Evolutionary conservation across 106 monocot genomes (phyloP).

Genomic region (Chionographis japonica): DNA sequence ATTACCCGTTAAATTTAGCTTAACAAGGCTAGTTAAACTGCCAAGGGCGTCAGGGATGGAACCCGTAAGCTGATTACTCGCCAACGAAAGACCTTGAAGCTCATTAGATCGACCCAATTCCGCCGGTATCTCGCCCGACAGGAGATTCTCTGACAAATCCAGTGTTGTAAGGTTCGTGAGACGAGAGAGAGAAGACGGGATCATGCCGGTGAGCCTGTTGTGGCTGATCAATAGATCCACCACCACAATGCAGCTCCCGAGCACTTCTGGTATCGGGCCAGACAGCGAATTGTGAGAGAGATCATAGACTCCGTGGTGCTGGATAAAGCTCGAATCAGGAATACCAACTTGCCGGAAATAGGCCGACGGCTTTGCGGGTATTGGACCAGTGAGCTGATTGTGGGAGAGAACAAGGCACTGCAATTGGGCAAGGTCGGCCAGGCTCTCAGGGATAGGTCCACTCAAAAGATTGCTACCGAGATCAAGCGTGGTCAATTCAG

Average conservation of each 20-base stretch:
- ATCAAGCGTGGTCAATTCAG: too few species aligned
- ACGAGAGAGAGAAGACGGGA: neutral
- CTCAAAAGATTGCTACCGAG: too few species aligned
- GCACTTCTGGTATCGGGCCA: neutral
- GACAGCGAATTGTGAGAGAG: neutral
- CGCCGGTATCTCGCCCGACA: neutral
- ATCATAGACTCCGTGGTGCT: slow-evolving; percentile 4
- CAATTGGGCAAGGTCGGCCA: neutral
- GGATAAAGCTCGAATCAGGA: slow-evolving; percentile 1
- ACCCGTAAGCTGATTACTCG: neutral
- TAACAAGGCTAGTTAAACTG: neutral
- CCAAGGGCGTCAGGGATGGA: neutral
- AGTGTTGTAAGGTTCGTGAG: neutral
- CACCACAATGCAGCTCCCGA: neutral
- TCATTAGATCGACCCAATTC: neutral
- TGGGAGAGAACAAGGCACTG: slow-evolving; percentile 2
- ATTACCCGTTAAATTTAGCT: neutral
- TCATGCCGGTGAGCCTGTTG: neutral
- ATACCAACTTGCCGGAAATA: neutral
- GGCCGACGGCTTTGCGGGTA: neutral
- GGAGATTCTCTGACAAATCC: neutral
- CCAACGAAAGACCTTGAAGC: neutral
- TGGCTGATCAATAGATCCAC: neutral
- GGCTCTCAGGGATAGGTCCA: too few species aligned
- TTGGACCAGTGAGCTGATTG: neutral